Base-by-base conservation (phyloP, 306 rosid genomes). In the Acacia melanoxylon region DNA sequence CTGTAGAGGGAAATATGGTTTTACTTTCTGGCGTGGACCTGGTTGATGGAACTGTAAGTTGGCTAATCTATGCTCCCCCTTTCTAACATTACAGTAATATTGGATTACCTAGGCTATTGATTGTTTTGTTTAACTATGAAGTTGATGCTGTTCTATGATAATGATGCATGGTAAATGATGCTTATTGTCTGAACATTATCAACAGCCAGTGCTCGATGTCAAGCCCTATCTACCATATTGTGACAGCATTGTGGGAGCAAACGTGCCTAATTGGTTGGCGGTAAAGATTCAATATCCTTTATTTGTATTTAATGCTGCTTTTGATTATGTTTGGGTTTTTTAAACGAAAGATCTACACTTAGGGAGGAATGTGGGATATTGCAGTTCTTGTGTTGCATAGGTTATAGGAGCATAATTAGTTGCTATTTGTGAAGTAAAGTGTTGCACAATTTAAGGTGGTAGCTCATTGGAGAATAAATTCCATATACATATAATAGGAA, bases 41-140 rank as follows among this genome's bases (percentile, higher is more conserved):
- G 87, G 99, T 93, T 82, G 97, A 95, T 86, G 98, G 97, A 81
- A 95, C 96, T 10, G 98, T 95, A 86, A 86, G 99, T 83, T 67
- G 86, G 82, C 70, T 84, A 42, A 49, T 85, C 42, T 68, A 29
- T 86, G 29, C 69, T 70, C 65, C 81, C 79, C 76, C 71, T 4
- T 65, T 70, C 46, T 22, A 42, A 52, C 33, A 48, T 83, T 22
- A 54, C 59, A 51, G 59, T 31, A 42, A 65, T 13, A 75, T 6
- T 68, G 27, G 79, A 41, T 66, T 40, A 25, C 75, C 76, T 27
- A 11, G 49, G 48, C 62, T 88, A 22, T 74, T 68, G 49, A 74
- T 68, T 76, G 72, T 62, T 79, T 61, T 62, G 45, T 78, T 72
- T 56, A 24, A 42, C 49, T 22, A 37, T 78, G 83, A 49, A 70